A percentile compares a stretch with the other conserved stretches of the same genome.
These are phyloP conservation scores for Teratosphaeria viscida DNA, from an alignment of 2,329 filamentous ascomycete species.

Conservation along the genomic window DNA sequence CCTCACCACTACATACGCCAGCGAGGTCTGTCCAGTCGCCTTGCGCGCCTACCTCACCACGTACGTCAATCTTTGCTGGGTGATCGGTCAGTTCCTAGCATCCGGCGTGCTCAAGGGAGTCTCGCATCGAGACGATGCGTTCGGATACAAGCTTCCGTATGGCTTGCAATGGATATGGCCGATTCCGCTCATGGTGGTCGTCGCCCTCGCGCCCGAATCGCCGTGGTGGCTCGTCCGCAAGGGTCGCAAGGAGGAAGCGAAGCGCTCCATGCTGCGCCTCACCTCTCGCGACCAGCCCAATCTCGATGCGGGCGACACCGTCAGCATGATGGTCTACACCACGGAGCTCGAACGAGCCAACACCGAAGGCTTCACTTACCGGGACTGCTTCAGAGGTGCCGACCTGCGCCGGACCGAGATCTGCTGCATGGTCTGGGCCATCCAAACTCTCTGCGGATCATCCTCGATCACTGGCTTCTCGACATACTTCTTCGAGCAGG, in stretches of 20 bases:
- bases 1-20: conserved; percentile 46
- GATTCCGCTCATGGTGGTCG: conserved; percentile 18
- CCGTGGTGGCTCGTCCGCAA: conserved; percentile 23
- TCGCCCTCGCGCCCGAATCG: conserved; percentile 21
- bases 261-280: conserved; percentile 11
- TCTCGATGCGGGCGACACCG: conserved; percentile 19
- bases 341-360: conserved; percentile 44
- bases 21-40: conserved; percentile 51
- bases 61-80: conserved; percentile 52
- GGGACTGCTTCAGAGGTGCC: conserved; percentile 43
- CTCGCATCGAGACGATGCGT: conserved; percentile 12
- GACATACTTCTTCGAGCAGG: conserved; percentile 30
- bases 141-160: conserved; percentile 33
- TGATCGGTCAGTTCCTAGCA: conserved; percentile 49
- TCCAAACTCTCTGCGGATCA: conserved; percentile 25
- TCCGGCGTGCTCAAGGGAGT: conserved; percentile 25
- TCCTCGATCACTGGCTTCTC: conserved; percentile 26
- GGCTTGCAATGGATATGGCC: conserved; percentile 34
- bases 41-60: conserved; percentile 49
- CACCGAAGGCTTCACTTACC: conserved; percentile 37
- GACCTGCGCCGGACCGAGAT: conserved; percentile 39
- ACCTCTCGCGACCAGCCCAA: conserved; percentile 12
- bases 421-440: conserved; percentile 26
- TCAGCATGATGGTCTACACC: conserved; percentile 32
- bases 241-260: conserved; percentile 16